Evolutionary conservation across 2,329 filamentous ascomycete species (phyloP), one percentile per base, ranked within the genome.

Genomic region (Ophiostoma sp.): DNA sequence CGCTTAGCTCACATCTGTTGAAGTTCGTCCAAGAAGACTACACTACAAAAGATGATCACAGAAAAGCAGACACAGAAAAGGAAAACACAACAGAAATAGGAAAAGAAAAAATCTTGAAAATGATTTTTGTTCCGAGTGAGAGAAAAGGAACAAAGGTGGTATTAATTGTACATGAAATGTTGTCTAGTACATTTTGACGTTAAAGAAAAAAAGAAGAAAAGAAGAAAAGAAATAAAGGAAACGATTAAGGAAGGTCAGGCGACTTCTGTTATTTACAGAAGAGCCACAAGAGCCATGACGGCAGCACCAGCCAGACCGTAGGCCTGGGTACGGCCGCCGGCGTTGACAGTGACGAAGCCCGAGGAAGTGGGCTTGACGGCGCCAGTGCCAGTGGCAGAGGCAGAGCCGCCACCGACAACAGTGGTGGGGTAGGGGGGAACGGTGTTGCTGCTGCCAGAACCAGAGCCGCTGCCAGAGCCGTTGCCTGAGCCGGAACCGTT

Each of bases 251-350:
- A 72, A 57, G 8, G 63, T 52, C 25, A 73, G 50, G 28, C 22
- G 11, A 7, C 28, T 31, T 68, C 36, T 69, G 45, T 36, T 39
- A 28, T 68, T 85, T 87, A 88, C 78, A 88, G 81, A 76, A 82
- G 84, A 78, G 82, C 83, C 73, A 84, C 79, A 73, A 84, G 77
- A 72, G 82, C 84, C 78, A 86, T 81, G 76, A 82, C 82, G 73
- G 82, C 83, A 69, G 85, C 78, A 70, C 83, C 84, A 73, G 81
- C 79, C 72, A 87, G 81, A 74, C 84, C 84, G 73, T 79, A 73
- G 70, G 77, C 76, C 75, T 80, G 79, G 71, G 79, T 81, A 72
- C 79, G 83, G 75, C 79, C 73, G 77, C 82, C 82, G 72, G 82
- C 83, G 75, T 80, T 80, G 75, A 83, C 79, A 59, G 82, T 78